Evolutionary conservation across 441 rosid species (phyloP).

Genomic region (Euphorbia schlechtendalii): DNA sequence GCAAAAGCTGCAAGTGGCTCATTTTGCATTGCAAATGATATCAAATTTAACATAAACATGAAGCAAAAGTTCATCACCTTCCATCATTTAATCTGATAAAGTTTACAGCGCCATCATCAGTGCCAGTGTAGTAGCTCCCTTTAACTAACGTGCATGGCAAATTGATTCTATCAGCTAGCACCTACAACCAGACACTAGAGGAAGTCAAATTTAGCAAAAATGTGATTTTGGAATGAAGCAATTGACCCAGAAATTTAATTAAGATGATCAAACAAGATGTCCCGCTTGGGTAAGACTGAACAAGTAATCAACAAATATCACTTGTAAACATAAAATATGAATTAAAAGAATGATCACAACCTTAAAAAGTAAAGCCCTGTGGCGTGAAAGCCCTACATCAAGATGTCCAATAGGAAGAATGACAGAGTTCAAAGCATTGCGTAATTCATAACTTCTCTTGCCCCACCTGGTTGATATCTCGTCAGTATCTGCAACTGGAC

Average conservation of each 20-base stretch:
- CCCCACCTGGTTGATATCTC: conserved; percentile 77
- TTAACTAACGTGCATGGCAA: conserved; percentile 95
- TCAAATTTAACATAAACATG: not conserved
- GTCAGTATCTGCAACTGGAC: conserved; percentile 81
- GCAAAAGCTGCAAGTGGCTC: not conserved
- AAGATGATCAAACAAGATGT: not conserved
- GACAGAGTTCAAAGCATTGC: conserved; percentile 49
- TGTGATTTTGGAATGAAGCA: not conserved
- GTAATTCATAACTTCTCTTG: conserved; percentile 52
- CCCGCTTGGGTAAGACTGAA: not conserved
- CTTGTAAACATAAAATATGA: conserved; percentile 12
- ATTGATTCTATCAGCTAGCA: conserved; percentile 80
- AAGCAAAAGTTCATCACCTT: conserved; percentile 43
- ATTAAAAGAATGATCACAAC: conserved; percentile 30
- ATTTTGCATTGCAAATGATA: not conserved
- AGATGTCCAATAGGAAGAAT: conserved; percentile 84
- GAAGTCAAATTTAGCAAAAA: conserved; percentile 15
- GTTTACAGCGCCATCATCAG: conserved; percentile 97
- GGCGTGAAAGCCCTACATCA: conserved; percentile 92
- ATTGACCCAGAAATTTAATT: conserved; percentile 4
- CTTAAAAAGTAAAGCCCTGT: conserved; percentile 97
- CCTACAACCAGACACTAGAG: conserved; percentile 43
- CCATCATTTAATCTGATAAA: conserved; percentile 62
- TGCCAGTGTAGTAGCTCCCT: conserved; percentile 95
- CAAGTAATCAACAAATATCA: conserved; percentile 1